phyloP scores from a whole-genome alignment of 2,329 filamentous ascomycete species.

The Tolypocladium inflatum region DNA sequence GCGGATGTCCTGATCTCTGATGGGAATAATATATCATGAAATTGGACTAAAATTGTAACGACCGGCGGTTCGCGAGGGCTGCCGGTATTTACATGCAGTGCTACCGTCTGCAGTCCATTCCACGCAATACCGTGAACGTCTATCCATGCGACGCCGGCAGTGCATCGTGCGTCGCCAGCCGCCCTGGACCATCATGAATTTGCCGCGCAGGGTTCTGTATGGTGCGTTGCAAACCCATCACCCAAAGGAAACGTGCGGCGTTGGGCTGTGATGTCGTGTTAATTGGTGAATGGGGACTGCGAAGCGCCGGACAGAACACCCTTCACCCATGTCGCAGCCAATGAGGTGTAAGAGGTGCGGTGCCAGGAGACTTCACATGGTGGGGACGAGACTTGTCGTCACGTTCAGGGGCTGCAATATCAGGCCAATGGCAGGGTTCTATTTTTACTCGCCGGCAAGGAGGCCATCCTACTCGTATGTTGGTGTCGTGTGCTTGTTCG shows the following conservation, averaged over 20 bases:
- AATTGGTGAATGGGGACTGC: slow-evolving; percentile 16
- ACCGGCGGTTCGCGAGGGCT: not conserved
- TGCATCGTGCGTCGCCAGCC: not conserved
- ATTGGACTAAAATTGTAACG: not conserved
- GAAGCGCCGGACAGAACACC: slow-evolving; percentile 18
- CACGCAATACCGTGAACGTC: not conserved
- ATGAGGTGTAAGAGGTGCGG: slow-evolving; percentile 7
- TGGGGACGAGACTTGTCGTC: not conserved
- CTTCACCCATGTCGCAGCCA: slow-evolving; percentile 13
- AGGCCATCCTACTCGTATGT: too few species aligned
- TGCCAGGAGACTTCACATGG: not conserved
- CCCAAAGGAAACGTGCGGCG: not conserved
- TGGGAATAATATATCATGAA: not conserved
- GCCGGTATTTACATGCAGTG: not conserved
- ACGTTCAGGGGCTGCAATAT: not conserved
- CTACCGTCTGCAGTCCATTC: not conserved
- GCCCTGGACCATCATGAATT: not conserved
- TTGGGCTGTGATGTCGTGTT: slow-evolving; percentile 2
- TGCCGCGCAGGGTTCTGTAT: not conserved
- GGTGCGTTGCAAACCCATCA: not conserved
- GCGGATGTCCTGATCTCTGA: not conserved
- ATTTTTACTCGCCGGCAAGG: not conserved
- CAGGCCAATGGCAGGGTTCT: not conserved
- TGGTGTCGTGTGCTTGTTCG: not conserved
- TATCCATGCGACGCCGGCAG: slow-evolving; percentile 11